Conservation (phyloP, 192 early-diverging fungal genomes). For the Umbelopsis ramanniana region DNA sequence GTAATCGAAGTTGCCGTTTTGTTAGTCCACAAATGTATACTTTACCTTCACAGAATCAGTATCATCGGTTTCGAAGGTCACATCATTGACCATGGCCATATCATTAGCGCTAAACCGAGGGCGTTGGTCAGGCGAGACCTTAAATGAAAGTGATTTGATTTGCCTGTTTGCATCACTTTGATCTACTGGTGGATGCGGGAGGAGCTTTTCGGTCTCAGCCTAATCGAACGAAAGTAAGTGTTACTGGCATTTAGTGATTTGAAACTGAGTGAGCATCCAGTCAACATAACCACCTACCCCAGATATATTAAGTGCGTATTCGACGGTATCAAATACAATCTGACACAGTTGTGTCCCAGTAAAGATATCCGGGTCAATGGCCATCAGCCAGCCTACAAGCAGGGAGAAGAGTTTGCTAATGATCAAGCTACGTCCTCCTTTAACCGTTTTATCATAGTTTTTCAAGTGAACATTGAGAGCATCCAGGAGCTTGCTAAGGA, state of each 20-base stretch:
- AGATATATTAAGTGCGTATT: conserved; percentile 40
- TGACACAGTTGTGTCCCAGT: conserved; percentile 64
- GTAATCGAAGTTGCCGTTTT: too few relatives aligned
- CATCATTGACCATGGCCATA: conserved; percentile 7
- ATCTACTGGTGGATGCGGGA: conserved; percentile 31
- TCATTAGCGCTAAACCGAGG: conserved; percentile 27
- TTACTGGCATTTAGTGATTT: background rate
- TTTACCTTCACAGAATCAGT: conserved; percentile 37
- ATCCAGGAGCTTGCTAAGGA: conserved; percentile 69
- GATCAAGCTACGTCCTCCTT: conserved; percentile 53
- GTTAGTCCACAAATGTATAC: too few relatives aligned
- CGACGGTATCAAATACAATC: conserved; percentile 75
- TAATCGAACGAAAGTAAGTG: background rate
- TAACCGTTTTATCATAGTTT: conserved; percentile 43
- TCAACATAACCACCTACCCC: conserved; percentile 24
- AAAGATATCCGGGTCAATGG: conserved; percentile 60
- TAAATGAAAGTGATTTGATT: conserved; percentile 36
- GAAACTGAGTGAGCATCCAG: background rate
- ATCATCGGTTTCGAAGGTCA: conserved; percentile 26
- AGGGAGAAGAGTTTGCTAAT: conserved; percentile 72
- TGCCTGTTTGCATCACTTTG: conserved; percentile 16
- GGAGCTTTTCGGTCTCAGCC: conserved; percentile 39
- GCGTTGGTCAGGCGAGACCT: conserved; percentile 30
- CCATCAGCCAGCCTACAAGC: conserved; percentile 79
- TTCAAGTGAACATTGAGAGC: conserved; percentile 72